Evolutionary conservation across 192 early-diverging fungal species (phyloP).

Genomic region (Podila epigama): DNA sequence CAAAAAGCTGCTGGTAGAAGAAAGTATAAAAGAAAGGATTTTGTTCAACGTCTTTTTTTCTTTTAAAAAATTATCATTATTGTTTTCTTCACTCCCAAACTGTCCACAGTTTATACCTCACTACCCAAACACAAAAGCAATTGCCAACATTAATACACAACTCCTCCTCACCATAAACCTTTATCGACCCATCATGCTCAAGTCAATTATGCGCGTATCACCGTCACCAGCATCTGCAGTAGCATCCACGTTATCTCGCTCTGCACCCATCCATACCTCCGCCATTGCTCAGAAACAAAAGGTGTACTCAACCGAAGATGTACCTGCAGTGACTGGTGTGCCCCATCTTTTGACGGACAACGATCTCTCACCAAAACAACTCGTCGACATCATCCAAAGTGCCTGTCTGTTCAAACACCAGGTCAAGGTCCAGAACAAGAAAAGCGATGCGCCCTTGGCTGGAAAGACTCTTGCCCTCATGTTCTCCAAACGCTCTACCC

Average conservation of each 20-base stretch:
- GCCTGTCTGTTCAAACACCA: slow-evolving; percentile 84
- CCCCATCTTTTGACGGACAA: slow-evolving; percentile 81
- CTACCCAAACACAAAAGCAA: not conserved
- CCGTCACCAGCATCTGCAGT: not conserved
- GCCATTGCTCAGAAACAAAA: not conserved
- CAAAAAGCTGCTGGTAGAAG: no score
- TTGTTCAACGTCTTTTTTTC: no score
- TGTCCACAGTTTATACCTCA: not conserved
- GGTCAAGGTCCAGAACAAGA: slow-evolving; percentile 64
- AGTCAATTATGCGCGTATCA: slow-evolving; percentile 17
- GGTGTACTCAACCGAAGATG: slow-evolving; percentile 30
- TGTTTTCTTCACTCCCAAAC: not conserved
- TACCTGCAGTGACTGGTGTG: slow-evolving; percentile 20
- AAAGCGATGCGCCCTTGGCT: slow-evolving; percentile 62
- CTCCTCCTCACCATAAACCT: not conserved
- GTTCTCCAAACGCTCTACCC: slow-evolving; percentile 96
- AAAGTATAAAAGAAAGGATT: no score
- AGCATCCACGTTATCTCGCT: slow-evolving; percentile 6
- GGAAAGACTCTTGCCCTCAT: slow-evolving; percentile 92
- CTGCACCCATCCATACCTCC: slow-evolving; percentile 16
- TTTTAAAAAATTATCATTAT: no score
- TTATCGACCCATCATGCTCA: slow-evolving; percentile 17
- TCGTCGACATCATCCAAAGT: slow-evolving; percentile 78
- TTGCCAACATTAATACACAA: not conserved
- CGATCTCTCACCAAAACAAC: slow-evolving; percentile 81